Base-by-base conservation (phyloP, 1,284 basidiomycete species). In the Blastosporella zonata region DNA sequence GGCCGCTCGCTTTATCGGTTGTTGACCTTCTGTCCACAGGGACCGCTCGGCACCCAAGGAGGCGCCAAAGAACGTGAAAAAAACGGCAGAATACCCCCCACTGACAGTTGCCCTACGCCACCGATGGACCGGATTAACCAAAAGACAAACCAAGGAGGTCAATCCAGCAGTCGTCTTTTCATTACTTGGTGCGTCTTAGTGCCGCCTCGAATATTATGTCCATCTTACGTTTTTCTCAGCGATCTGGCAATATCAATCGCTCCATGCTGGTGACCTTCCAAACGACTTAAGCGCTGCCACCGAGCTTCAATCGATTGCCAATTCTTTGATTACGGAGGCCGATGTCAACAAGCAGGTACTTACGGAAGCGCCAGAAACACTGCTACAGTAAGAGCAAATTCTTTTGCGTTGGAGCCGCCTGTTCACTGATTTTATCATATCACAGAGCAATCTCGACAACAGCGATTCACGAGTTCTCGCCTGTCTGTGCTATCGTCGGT, bases 401-500 rank as follows among this genome's bases (percentile, higher is more conserved):
- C 36, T 46, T 51, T 48, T 37, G 31, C 34, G 10, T 21, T 25
- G 23, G 37, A 45, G 15, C 10, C 10, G 15, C 15, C 46, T 39
- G 56, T 41, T 59, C 43, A 46, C 33, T 45, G 29, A 50, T 28
- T 34, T 34, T 22, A 15, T 46, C 45, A 1, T 6, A 15, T 28
- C 37, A 18, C 55, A 88, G 87, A 49, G 72, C 81, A 36, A 58
- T 89, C 39, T 72, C 84, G 9, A 74, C 71, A 13, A 86, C 87
- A n/a, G 86, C 92, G 12, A 69, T 72, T n/a, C 82, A 88, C 64
- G 89, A 96, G 63, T 90, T 96, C 72, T 84, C 90, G 2, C 90
- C 94, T 1, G 83, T 94, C 3, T 87, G 93, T 63, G 94, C 94
- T 0, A 87, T 99, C 23, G 75, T 99, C 37, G 96, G 97, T 23